These are phyloP conservation scores for Pulveroboletus sp. DNA, from an alignment of 768 basidiomycete species.

Conservation along the genomic window DNA sequence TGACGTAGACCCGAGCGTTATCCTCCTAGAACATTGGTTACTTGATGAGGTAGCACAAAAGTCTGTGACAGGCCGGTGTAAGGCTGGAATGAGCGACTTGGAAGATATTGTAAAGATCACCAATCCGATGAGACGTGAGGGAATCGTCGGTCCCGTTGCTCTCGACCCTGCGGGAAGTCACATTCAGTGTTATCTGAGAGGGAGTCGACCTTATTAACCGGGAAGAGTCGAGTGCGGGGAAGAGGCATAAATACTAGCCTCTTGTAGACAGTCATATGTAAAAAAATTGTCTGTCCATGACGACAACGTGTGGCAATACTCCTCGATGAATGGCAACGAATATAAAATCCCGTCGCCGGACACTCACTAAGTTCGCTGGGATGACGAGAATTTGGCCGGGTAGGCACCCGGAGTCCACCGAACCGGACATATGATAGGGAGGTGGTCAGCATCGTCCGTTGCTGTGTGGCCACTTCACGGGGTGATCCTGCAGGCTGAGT, in stretches of 20 bases:
- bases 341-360: conserved; percentile 4
- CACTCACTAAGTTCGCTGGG: neutral
- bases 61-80: neutral
- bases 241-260: neutral
- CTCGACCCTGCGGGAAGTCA: conserved; percentile 5
- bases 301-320: conserved; percentile 5
- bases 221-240: neutral
- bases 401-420: neutral
- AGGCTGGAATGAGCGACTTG: neutral
- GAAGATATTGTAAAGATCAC: conserved; percentile 11
- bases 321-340: neutral
- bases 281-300: neutral
- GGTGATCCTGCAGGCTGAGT: neutral
- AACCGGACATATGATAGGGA: neutral
- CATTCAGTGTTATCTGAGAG: neutral
- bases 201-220: conserved; percentile 3
- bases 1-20: neutral
- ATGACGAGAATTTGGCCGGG: neutral
- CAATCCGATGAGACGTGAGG: conserved; percentile 1
- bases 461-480: neutral
- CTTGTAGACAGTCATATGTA: neutral
- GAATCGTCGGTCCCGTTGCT: conserved; percentile 14
- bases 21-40: neutral
- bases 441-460: neutral
- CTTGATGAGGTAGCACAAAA: conserved; percentile 8